A percentile compares a stretch with the other conserved stretches of the same genome.
Conservation (phyloP, 202 grass and related monocot species). For the Brachypodium distachyon region DNA sequence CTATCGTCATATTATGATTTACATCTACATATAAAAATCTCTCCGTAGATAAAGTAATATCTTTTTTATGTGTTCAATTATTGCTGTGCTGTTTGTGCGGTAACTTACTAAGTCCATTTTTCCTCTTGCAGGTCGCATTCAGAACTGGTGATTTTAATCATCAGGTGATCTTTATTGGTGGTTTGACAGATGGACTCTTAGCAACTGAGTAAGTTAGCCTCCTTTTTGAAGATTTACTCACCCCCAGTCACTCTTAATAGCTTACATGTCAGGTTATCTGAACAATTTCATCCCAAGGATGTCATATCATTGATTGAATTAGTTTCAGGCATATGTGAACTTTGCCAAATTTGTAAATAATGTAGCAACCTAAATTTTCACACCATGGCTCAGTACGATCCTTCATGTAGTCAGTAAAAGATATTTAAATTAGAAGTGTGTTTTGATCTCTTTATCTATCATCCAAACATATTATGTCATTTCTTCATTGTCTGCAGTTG, state of each 20-base stretch:
- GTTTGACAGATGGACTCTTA: slow-evolving; percentile 81
- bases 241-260: neutral
- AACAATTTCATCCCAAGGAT: neutral
- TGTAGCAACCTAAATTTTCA: neutral
- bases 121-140: slow-evolving; percentile 70
- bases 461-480: neutral
- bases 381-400: neutral
- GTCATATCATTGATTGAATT: neutral
- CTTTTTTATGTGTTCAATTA: slow-evolving; percentile 21
- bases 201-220: slow-evolving; percentile 74
- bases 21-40: neutral
- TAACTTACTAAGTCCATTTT: slow-evolving; percentile 18
- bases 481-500: neutral
- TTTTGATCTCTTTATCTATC: neutral
- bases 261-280: too few species aligned
- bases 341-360: neutral
- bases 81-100: neutral
- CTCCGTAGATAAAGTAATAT: neutral
- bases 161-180: slow-evolving; percentile 92
- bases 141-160: slow-evolving; percentile 87
- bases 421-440: neutral
- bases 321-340: neutral
- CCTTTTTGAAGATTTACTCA: neutral
- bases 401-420: neutral
- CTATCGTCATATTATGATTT: slow-evolving; percentile 11